Evolutionary conservation across 1,284 basidiomycete genomes (phyloP).

Genomic region (Naganishia sp.): DNA sequence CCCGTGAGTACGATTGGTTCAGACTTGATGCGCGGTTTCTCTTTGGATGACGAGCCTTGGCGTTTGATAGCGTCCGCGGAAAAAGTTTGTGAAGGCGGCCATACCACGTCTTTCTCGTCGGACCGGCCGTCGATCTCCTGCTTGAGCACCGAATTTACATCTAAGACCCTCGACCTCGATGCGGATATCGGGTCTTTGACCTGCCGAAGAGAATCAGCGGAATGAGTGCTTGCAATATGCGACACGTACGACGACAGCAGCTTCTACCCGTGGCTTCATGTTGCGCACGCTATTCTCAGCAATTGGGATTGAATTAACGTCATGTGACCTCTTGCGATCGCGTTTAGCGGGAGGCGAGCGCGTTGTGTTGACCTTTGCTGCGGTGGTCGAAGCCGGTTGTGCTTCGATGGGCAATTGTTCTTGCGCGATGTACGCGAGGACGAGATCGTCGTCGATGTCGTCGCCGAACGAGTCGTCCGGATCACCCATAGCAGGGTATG

Average conservation of each 20-base stretch:
- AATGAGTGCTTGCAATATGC: background rate
- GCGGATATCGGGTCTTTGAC: background rate
- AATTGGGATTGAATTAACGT: background rate
- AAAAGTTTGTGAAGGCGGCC: constrained; percentile 17
- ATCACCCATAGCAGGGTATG: constrained; percentile 32
- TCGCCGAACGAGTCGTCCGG: constrained; percentile 12
- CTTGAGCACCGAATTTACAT: background rate
- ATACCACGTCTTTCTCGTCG: background rate
- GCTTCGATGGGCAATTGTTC: constrained; percentile 2
- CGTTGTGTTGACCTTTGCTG: background rate
- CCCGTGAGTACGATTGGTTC: background rate
- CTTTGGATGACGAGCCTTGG: background rate
- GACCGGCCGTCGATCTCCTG: background rate
- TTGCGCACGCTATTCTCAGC: background rate
- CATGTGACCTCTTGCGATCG: constrained; percentile 17
- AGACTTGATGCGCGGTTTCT: constrained; percentile 1
- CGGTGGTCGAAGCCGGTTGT: background rate
- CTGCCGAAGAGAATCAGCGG: background rate
- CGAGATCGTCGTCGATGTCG: constrained; percentile 24
- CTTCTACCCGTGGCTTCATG: constrained; percentile 4
- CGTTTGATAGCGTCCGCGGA: constrained; percentile 10
- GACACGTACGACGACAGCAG: background rate
- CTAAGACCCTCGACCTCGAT: background rate
- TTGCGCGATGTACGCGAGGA: constrained; percentile 18
- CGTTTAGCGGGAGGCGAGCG: background rate